Base-by-base conservation (phyloP, 768 basidiomycete species). In the Lactifluus pinguis region DNA sequence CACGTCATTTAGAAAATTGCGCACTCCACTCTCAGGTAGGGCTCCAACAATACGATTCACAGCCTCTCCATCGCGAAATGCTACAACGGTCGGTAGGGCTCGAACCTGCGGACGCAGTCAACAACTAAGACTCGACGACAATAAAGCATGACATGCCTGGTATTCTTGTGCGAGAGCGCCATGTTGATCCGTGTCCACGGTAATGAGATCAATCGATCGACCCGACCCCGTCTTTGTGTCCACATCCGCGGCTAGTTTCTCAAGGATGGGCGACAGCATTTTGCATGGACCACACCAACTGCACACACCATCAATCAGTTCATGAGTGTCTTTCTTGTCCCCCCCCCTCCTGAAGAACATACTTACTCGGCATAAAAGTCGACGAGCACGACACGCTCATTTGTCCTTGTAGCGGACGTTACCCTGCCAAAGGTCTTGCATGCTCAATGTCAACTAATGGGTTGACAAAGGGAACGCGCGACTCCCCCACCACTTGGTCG, bases 331-430 rank as follows among this genome's bases (percentile, higher is more conserved):
- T 14, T 30, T 32, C 17, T 17, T 19, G 25, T 25, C 1, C 25
- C 25, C 25, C 25, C 2, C 48, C 49, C 15, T n/a, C n/a, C 44
- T 2, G 30, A 19, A 39, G 44, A 50, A 50, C 84, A 50, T 66
- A 89, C 89, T 89, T 66, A 89, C 89, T 89, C 82, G 50, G 89
- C 89, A 69, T 89, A 86, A 65, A 91, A 91, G 65, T 91, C 89
- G 25, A 89, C 87, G 6, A 91, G 73, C 45, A 86, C 79, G 29
- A 87, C 72, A 51, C 81, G 79, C 58, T 79, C 77, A 55, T 75
- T 76, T 30, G 76, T 71, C 57, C 47, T 54, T 45, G 66, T 68
- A 42, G 68, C 67, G n/a, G 73, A 64, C 13, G 62, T 70, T 1
- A 75, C 70, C 29, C 67, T 66, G 52, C 65, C 39, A 60, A 78